Conservation (phyloP, 1,284 basidiomycete species). For the Hypsizygus ulmarius region DNA sequence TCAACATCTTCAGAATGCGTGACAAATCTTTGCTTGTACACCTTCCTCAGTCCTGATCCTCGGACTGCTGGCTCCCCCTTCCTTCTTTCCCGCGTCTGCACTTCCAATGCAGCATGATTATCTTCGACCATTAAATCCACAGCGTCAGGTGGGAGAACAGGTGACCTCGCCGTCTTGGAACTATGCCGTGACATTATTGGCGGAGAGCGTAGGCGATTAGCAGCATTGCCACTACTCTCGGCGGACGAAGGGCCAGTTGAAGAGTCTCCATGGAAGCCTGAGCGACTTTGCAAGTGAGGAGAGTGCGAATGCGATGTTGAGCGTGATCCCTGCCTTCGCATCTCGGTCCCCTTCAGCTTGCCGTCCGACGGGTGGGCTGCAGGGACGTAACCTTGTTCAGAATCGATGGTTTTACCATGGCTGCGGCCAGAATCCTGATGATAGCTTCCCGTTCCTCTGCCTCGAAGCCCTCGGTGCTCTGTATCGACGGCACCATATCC, state of each 20-base stretch:
- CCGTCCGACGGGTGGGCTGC: constrained; percentile 35
- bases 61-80: constrained; percentile 51
- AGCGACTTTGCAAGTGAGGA: constrained; percentile 14
- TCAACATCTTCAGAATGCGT: constrained; percentile 41
- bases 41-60: constrained; percentile 44
- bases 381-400: constrained; percentile 38
- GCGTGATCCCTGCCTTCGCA: constrained; percentile 15
- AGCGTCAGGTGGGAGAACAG: constrained; percentile 64
- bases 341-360: constrained; percentile 48
- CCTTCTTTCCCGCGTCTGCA: constrained; percentile 46
- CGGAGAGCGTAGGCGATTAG: constrained; percentile 28
- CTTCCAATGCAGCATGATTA: constrained; percentile 46
- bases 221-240: constrained; percentile 27
- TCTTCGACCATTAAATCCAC: constrained; percentile 78
- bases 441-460: constrained; percentile 7
- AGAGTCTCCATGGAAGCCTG: constrained; percentile 6
- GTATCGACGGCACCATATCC: constrained; percentile 58
- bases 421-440: constrained; percentile 24
- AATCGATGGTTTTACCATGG: constrained; percentile 38
- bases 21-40: constrained; percentile 52
- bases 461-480: constrained; percentile 20
- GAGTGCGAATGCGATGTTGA: constrained; percentile 22
- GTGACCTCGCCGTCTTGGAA: constrained; percentile 26
- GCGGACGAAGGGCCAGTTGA: constrained; percentile 25
- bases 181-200: constrained; percentile 35